phyloP scores from a whole-genome alignment of 192 early-diverging fungal species.

The Nowakowskiella sp. region DNA sequence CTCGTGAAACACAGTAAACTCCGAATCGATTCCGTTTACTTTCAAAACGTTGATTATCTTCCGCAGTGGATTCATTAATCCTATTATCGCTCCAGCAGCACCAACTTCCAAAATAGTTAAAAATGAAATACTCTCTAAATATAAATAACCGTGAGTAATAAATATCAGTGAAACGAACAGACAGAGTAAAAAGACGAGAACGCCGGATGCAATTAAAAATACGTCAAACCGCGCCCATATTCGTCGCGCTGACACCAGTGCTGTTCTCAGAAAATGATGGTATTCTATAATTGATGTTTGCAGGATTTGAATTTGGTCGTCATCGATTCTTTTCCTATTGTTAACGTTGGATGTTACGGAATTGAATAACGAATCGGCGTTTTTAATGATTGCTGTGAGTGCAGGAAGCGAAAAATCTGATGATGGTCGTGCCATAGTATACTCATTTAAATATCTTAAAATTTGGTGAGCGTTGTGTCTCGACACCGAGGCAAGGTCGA shows the following conservation, averaged over 20 bases:
- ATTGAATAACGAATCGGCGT: too few relatives aligned
- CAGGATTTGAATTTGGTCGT: background rate
- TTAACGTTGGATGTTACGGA: too few relatives aligned
- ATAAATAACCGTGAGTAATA: too few relatives aligned
- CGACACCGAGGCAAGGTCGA: background rate
- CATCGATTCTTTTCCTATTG: too few relatives aligned
- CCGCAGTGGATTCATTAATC: background rate
- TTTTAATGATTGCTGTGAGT: too few relatives aligned
- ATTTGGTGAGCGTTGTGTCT: slow-evolving; percentile 5
- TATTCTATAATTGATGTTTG: slow-evolving; percentile 7
- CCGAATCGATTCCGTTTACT: background rate
- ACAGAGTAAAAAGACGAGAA: slow-evolving; percentile 41
- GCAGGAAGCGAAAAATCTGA: too few relatives aligned
- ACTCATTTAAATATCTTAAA: too few relatives aligned
- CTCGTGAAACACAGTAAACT: background rate
- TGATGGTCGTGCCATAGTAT: too few relatives aligned
- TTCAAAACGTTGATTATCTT: background rate
- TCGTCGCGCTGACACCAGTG: slow-evolving; percentile 63
- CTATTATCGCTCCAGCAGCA: background rate
- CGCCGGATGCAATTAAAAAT: slow-evolving; percentile 65
- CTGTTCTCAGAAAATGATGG: slow-evolving; percentile 47
- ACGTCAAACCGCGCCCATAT: slow-evolving; percentile 93
- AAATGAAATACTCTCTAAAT: too few relatives aligned
- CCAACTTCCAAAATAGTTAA: slow-evolving; percentile 2
- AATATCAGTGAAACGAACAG: slow-evolving; percentile 13